A percentile compares a stretch with the other conserved stretches of the same genome.
These are phyloP conservation scores for Coemansia sp. DNA, from an alignment of 192 early-diverging fungal species.

Conservation along the genomic window DNA sequence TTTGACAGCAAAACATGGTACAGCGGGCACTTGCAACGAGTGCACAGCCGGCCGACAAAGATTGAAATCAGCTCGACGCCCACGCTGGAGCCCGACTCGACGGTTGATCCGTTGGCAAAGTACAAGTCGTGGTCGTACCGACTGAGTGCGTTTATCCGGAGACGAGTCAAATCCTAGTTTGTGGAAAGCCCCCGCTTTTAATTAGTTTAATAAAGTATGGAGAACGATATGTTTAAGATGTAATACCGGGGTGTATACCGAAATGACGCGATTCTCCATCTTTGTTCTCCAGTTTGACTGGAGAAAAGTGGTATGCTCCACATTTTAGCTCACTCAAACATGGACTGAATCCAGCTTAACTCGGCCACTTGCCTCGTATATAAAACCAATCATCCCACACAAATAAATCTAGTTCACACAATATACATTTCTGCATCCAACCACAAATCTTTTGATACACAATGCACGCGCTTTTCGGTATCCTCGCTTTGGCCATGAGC, in stretches of 20 bases:
- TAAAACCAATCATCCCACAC: background rate
- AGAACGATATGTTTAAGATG: no score
- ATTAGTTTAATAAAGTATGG: no score
- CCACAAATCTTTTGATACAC: background rate
- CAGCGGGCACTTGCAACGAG: conserved; percentile 16
- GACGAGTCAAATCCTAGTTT: background rate
- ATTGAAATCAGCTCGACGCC: conserved; percentile 7
- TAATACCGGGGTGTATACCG: no score
- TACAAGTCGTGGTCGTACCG: conserved; percentile 2
- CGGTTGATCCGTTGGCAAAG: background rate
- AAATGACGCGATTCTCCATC: no score
- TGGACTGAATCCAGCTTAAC: no score
- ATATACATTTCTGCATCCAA: background rate
- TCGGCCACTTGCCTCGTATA: background rate
- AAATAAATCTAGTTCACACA: no score
- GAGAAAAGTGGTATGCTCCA: no score
- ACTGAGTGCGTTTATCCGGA: conserved; percentile 1
- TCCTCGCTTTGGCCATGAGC: conserved; percentile 34
- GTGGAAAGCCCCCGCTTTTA: background rate
- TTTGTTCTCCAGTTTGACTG: no score
- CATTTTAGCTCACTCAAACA: no score
- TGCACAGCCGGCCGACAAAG: conserved; percentile 11
- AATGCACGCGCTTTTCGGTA: conserved; percentile 38
- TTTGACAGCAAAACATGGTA: conserved; percentile 43
- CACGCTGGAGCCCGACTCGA: background rate